Percentiles rank a stretch among this genome's conserved stretches.
phyloP scores from a whole-genome alignment of 2,329 filamentous ascomycete species.

The Epichloe elymi region DNA sequence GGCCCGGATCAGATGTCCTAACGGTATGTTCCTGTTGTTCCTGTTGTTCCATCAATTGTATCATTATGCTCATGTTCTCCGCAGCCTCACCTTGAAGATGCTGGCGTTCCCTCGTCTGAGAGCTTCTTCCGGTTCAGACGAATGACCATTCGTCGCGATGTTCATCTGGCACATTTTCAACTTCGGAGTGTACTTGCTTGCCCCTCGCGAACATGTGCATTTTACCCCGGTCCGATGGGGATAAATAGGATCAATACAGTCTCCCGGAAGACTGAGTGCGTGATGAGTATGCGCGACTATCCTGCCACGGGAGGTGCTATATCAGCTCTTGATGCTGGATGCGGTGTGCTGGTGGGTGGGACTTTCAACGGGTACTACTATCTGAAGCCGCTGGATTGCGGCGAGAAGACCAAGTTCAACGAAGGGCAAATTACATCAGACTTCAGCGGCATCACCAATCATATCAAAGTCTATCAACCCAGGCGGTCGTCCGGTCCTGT shows the following conservation, averaged over 20 bases:
- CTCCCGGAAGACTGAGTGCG: constrained; percentile 29
- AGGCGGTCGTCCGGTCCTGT: constrained; percentile 38
- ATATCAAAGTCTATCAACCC: constrained; percentile 43
- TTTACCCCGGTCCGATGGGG: constrained; percentile 38
- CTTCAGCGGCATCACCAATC: constrained; percentile 49
- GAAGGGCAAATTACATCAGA: constrained; percentile 35
- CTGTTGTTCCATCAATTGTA: background rate
- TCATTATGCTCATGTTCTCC: background rate
- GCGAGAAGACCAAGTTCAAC: constrained; percentile 21
- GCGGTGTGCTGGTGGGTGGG: constrained; percentile 45
- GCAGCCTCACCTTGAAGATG: constrained; percentile 9
- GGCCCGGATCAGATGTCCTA: constrained; percentile 31
- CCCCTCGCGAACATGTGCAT: constrained; percentile 40
- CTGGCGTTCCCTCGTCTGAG: constrained; percentile 24
- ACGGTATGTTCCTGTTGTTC: constrained; percentile 31
- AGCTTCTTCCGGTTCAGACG: constrained; percentile 45
- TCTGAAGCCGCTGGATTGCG: constrained; percentile 31
- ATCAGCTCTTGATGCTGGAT: constrained; percentile 37
- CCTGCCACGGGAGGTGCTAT: constrained; percentile 26
- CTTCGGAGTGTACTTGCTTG: constrained; percentile 49
- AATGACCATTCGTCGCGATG: constrained; percentile 40
- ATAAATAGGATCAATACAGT: constrained; percentile 40
- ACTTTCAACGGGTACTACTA: constrained; percentile 45
- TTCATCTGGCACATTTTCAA: constrained; percentile 52
- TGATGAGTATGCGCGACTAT: constrained; percentile 29